Conservation (phyloP, 2,329 filamentous ascomycete species). For the Stagonosporopsis cucurbitacearum region DNA sequence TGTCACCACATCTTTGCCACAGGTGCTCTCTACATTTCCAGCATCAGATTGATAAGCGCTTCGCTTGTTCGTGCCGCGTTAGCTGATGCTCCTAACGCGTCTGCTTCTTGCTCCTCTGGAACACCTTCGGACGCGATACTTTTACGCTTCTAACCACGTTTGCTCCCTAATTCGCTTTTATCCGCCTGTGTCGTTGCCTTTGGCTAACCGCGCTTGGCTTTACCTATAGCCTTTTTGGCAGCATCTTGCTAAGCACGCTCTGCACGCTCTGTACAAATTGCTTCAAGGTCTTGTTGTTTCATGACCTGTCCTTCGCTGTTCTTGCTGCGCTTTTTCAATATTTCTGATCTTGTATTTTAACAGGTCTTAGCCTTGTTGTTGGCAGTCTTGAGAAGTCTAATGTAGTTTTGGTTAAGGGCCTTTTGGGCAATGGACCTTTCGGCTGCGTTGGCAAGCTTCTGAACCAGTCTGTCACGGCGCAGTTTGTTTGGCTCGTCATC, state of each 20-base stretch:
- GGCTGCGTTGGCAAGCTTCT: background rate
- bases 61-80: constrained; percentile 4
- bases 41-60: background rate
- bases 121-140: background rate
- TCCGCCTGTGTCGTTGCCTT: background rate
- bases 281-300: background rate
- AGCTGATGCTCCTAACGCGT: background rate
- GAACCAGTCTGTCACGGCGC: background rate
- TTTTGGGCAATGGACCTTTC: background rate
- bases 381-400: background rate
- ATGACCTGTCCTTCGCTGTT: background rate
- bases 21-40: background rate
- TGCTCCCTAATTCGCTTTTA: background rate
- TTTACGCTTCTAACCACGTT: constrained; percentile 9
- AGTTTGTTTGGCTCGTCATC: background rate
- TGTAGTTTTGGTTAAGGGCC: background rate
- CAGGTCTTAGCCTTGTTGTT: background rate
- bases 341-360: background rate
- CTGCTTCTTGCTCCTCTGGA: constrained; percentile 5
- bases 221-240: background rate
- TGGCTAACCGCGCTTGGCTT: constrained; percentile 7
- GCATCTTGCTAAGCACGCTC: background rate
- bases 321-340: background rate
- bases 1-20: background rate
- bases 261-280: background rate